Percentiles rank a stretch among this genome's conserved stretches.
phyloP scores from a whole-genome alignment of 208 protist species.

The Acanthamoeba quina region DNA sequence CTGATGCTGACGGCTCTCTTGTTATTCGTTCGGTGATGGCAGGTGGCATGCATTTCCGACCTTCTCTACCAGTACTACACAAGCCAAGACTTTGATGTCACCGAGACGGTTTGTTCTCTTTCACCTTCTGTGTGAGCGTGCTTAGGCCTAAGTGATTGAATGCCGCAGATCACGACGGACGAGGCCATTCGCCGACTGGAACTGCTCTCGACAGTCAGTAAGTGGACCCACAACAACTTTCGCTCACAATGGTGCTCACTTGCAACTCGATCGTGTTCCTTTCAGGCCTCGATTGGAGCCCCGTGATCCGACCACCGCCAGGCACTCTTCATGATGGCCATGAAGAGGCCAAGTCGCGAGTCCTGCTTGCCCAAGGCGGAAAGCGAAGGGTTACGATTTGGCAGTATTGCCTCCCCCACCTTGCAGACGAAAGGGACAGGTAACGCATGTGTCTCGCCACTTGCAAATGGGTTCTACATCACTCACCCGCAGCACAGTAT shows the following conservation, averaged over 20 bases:
- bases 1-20: neutral
- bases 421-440: neutral
- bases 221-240: neutral
- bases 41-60: neutral
- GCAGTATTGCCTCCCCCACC: slow-evolving; percentile 17
- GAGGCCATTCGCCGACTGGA: slow-evolving; percentile 11
- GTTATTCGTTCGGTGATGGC: neutral
- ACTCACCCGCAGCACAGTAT: neutral
- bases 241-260: too few species aligned
- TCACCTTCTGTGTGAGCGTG: neutral
- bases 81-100: neutral
- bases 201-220: slow-evolving; percentile 38
- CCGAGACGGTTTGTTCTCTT: neutral
- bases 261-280: too few species aligned
- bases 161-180: neutral
- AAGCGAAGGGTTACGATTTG: slow-evolving; percentile 11
- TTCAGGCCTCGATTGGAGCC: slow-evolving; percentile 51
- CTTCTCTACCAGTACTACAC: neutral
- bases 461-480: neutral
- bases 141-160: neutral
- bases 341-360: neutral
- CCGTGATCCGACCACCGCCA: neutral
- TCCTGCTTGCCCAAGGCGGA: slow-evolving; percentile 16
- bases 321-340: too few species aligned
- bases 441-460: neutral